These are phyloP conservation scores for Aspergillus costaricaensis DNA, from an alignment of 2,329 filamentous ascomycete species.

Conservation along the genomic window DNA sequence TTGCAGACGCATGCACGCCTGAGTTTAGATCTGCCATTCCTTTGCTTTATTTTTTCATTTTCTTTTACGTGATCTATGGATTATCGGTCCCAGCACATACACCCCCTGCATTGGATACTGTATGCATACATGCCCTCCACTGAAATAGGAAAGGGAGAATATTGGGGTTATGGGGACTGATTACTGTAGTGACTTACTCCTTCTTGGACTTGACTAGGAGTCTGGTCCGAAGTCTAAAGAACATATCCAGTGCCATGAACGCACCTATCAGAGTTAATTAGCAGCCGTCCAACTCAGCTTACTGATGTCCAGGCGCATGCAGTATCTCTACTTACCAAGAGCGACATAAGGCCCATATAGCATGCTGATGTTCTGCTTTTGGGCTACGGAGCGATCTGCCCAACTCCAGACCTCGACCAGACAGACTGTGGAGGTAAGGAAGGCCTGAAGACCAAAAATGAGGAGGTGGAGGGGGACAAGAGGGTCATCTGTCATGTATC, in stretches of 20 bases:
- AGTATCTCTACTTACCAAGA: conserved; percentile 49
- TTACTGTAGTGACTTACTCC: conserved; percentile 22
- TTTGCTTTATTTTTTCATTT: not conserved
- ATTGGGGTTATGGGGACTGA: not conserved
- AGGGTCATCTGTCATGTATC: conserved; percentile 51
- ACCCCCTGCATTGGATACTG: not conserved
- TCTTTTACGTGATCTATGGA: not conserved
- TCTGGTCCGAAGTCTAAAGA: conserved; percentile 32
- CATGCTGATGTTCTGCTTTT: conserved; percentile 54
- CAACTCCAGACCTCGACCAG: conserved; percentile 63
- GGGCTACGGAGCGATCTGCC: conserved; percentile 45
- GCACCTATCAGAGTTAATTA: conserved; percentile 30
- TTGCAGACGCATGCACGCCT: not conserved
- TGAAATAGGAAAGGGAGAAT: not conserved
- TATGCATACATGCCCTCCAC: not conserved
- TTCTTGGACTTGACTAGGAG: conserved; percentile 33
- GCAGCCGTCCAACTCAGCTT: not conserved
- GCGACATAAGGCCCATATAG: conserved; percentile 61
- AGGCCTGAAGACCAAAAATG: conserved; percentile 60
- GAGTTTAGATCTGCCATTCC: not conserved
- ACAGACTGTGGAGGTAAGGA: conserved; percentile 64
- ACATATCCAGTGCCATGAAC: conserved; percentile 43
- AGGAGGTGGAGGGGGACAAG: conserved; percentile 62
- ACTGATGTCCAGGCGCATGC: not conserved
- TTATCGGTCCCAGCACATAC: not conserved